A percentile compares a stretch with the other conserved stretches of the same genome.
These are phyloP conservation scores for Phytophthora litchii DNA, from an alignment of 352 stramenopile genomes.

Conservation along the genomic window DNA sequence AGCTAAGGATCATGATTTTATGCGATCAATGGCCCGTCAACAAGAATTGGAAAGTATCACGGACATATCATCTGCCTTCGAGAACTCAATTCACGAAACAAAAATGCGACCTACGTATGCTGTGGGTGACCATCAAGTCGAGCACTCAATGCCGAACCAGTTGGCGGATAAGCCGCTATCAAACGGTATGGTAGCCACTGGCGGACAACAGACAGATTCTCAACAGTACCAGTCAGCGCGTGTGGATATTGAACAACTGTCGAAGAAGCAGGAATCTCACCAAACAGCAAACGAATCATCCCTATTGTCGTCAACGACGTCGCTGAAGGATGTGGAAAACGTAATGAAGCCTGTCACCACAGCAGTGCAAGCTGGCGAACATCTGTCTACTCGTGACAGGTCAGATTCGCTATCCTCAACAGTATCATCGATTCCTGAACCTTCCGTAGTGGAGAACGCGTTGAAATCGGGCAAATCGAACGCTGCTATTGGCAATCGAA, in stretches of 20 bases:
- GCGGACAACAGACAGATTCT: slow-evolving; percentile 3
- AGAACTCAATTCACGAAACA: slow-evolving; percentile 13
- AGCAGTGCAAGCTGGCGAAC: background rate
- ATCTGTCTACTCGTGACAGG: slow-evolving; percentile 9
- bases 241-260: slow-evolving; percentile 5
- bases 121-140: slow-evolving; percentile 12
- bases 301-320: background rate
- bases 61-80: slow-evolving; percentile 12
- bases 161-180: slow-evolving; percentile 12
- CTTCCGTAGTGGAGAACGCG: slow-evolving; percentile 33
- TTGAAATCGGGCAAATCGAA: slow-evolving; percentile 21
- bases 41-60: slow-evolving; percentile 21
- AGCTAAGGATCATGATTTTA: slow-evolving; percentile 16
- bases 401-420: slow-evolving; percentile 61
- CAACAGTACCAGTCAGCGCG: background rate
- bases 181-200: slow-evolving; percentile 15
- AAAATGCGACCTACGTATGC: slow-evolving; percentile 19
- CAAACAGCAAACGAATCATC: background rate
- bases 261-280: background rate
- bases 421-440: slow-evolving; percentile 57
- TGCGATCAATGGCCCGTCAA: slow-evolving; percentile 6
- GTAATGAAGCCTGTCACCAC: background rate
- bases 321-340: background rate
- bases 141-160: slow-evolving; percentile 10
- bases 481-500: slow-evolving; percentile 31